Evolutionary conservation across 2,329 filamentous ascomycete genomes (phyloP).

Genomic region (Pestalotiopsis sp.): DNA sequence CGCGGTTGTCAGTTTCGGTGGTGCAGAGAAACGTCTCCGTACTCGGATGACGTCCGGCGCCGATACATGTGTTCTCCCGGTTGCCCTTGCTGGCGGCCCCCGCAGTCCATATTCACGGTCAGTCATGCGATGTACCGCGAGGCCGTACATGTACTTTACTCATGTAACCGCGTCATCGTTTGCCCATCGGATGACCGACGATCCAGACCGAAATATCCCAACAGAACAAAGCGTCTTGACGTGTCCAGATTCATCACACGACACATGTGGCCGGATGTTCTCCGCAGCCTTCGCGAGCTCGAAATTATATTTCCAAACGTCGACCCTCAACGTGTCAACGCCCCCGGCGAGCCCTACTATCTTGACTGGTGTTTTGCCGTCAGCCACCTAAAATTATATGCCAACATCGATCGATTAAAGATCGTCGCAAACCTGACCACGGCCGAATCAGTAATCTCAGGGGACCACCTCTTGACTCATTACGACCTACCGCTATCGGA

Average conservation of each 20-base stretch:
- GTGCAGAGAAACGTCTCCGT: background rate
- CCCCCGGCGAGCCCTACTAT: conserved; percentile 2
- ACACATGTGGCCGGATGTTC: conserved; percentile 20
- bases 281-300: conserved; percentile 14
- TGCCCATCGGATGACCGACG: conserved; percentile 13
- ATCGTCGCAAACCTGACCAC: conserved; percentile 10
- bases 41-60: background rate
- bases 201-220: background rate
- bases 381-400: conserved; percentile 14
- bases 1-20: background rate
- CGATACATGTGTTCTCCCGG: conserved; percentile 16
- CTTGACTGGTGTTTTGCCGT: conserved; percentile 19
- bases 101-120: conserved; percentile 8
- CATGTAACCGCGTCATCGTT: conserved; percentile 15
- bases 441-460: background rate
- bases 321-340: background rate
- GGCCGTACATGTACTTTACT: conserved; percentile 16
- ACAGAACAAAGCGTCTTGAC: conserved; percentile 15
- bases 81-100: conserved; percentile 17
- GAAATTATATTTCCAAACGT: conserved; percentile 18
- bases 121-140: conserved; percentile 11
- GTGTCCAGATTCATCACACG: conserved; percentile 18
- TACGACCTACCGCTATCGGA: background rate
- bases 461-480: background rate
- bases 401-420: conserved; percentile 12